Base-by-base conservation (phyloP, 345 rosid genomes). In the Brassica juncea region DNA sequence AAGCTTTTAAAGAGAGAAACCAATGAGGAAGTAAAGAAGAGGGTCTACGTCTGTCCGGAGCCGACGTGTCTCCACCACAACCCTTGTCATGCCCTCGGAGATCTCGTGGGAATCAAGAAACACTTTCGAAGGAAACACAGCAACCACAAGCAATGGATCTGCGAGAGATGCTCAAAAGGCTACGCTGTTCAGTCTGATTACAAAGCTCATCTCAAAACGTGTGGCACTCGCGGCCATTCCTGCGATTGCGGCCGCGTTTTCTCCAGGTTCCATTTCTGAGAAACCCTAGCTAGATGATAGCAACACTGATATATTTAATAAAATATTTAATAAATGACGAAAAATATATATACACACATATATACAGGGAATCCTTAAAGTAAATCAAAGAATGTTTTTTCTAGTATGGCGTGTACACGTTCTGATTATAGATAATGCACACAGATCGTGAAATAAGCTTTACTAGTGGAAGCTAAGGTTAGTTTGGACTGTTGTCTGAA, bases 201-300 rank as follows among this genome's bases (percentile, higher is more conserved):
- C 82, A 95, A 93, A 81, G 99, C 99, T 16, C 99, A 95, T 79
- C 98, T 95, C 85, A 95, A 95, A 76, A 95, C 98, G 8, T 95
- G 99, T 70, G 99, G 99, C 64, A 93, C 99, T 71, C 67, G 99
- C 0, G 99, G 99, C 82, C 99, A 95, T 74, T 93, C 99, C 37
- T 95, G 99, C 70, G 99, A 95, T 68, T 95, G 99, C 69, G 99
- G 99, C 73, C 91, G 97, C 15, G 99, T 95, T 72, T 95, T 95
- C 75, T 95, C 99, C 35, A 95, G 99, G 99, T 93, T 52, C 21
- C 57, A 14, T n/a, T 52, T 52, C 57, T 52, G 42, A 21, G 10
- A 72, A 77, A 82, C 81, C 81, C 81, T 75, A 66, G 54, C 62
- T 42, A 42, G n/a, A 5, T 67, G 71, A 42, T 39, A 39, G 54